A percentile compares a stretch with the other conserved stretches of the same genome.
Evolutionary conservation across 2,329 filamentous ascomycete genomes (phyloP).

Genomic region (Botrytis sinoallii): DNA sequence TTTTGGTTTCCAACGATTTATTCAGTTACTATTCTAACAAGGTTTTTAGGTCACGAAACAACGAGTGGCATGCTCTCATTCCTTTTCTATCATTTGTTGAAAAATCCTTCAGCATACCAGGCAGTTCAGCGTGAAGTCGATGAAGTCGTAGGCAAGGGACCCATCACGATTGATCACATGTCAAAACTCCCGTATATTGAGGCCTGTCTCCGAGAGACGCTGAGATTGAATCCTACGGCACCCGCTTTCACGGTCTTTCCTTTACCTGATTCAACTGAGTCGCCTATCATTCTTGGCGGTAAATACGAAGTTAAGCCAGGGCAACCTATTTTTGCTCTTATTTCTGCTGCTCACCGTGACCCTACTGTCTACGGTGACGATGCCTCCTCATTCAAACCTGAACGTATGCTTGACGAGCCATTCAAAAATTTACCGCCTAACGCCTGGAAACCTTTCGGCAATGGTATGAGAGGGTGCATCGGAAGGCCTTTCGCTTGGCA

Average conservation of each 20-base stretch:
- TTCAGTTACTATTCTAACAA: conserved; percentile 43
- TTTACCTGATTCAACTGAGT: conserved; percentile 38
- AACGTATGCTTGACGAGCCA: conserved; percentile 67
- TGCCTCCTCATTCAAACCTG: conserved; percentile 63
- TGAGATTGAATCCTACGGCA: conserved; percentile 47
- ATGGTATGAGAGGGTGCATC: conserved; percentile 68
- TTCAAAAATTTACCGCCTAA: conserved; percentile 63
- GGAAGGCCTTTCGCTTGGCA: conserved; percentile 74
- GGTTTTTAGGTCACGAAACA: conserved; percentile 59
- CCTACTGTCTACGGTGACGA: conserved; percentile 63
- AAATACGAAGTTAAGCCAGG: conserved; percentile 44
- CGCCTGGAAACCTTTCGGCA: conserved; percentile 73
- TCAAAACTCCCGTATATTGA: conserved; percentile 60
- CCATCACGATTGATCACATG: conserved; percentile 47
- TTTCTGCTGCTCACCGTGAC: conserved; percentile 50
- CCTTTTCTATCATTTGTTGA: conserved; percentile 50
- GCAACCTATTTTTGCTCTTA: conserved; percentile 42
- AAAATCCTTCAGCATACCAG: conserved; percentile 46
- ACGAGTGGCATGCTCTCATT: conserved; percentile 55
- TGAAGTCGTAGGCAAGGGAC: conserved; percentile 47
- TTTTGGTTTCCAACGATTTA: conserved; percentile 12
- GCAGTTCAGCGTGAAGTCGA: conserved; percentile 53
- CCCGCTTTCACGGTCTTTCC: conserved; percentile 48
- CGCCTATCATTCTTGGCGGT: conserved; percentile 39
- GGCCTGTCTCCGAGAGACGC: conserved; percentile 63